phyloP scores from a whole-genome alignment of 2,329 filamentous ascomycete genomes.

The Apiospora malaysiana region DNA sequence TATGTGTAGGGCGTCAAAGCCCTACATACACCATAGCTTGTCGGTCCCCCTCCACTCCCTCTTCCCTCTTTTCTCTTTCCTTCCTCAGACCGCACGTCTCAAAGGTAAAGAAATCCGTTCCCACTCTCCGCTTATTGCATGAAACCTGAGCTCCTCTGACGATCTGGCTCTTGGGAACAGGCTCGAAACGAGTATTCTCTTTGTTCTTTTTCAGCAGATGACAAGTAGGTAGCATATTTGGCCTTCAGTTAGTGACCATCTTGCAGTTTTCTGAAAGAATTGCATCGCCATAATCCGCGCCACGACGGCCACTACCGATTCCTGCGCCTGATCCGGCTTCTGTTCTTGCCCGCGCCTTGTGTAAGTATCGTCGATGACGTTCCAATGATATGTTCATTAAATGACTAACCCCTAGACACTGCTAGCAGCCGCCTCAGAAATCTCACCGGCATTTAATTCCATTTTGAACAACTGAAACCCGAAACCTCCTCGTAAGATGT shows the following conservation, averaged over 20 bases:
- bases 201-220: neutral
- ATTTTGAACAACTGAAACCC: neutral
- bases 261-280: neutral
- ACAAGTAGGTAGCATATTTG: neutral
- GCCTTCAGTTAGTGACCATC: neutral
- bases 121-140: neutral
- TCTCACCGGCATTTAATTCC: neutral
- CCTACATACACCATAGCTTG: too few relatives aligned
- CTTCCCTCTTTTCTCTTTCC: neutral
- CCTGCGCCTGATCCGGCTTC: too few relatives aligned
- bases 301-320: neutral
- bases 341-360: neutral
- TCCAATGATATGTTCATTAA: too few relatives aligned
- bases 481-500: neutral
- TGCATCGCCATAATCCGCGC: neutral
- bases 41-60: neutral
- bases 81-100: neutral
- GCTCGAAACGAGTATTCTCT: neutral
- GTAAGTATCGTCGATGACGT: neutral
- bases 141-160: neutral
- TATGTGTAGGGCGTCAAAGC: too few relatives aligned
- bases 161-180: neutral
- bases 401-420: too few relatives aligned
- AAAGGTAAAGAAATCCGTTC: neutral
- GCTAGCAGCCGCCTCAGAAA: neutral